phyloP scores from a whole-genome alignment of 179 eudicot genomes.

The Heliamphora pulchella region DNA sequence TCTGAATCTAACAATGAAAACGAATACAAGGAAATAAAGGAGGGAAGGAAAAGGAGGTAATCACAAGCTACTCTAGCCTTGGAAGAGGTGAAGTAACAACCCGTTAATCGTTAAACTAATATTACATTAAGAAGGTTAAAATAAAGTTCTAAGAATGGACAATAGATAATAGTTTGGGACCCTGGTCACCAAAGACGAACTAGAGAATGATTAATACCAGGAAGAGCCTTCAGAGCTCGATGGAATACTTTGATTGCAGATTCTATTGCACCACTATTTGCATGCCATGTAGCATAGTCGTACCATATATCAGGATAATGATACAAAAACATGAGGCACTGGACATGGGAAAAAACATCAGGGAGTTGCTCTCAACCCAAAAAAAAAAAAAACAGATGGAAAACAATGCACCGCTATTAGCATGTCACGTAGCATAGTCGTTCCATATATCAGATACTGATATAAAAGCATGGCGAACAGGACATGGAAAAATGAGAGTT shows the following conservation, averaged over 20 bases:
- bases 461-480: background rate
- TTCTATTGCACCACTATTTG: slow-evolving; percentile 80
- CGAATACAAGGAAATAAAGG: background rate
- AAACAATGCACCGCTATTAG: background rate
- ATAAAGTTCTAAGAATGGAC: background rate
- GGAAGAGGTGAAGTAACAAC: background rate
- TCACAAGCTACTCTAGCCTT: background rate
- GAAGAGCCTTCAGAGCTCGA: slow-evolving; percentile 95
- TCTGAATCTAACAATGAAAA: slow-evolving; percentile 53
- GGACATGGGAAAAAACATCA: slow-evolving; percentile 21
- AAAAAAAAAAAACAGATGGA: background rate
- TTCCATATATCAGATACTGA: background rate
- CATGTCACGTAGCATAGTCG: background rate
- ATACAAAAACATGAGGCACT: slow-evolving; percentile 99
- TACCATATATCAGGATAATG: slow-evolving; percentile 99
- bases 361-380: background rate
- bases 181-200: background rate
- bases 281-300: slow-evolving; percentile 97
- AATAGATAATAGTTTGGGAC: background rate
- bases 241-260: slow-evolving; percentile 82
- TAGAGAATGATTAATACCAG: slow-evolving; percentile 46
- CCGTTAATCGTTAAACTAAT: background rate
- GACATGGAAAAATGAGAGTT: too few relatives aligned
- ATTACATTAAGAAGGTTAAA: background rate
- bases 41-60: background rate